phyloP scores from a whole-genome alignment of 805 yeast species.

The Ogataea henricii region DNA sequence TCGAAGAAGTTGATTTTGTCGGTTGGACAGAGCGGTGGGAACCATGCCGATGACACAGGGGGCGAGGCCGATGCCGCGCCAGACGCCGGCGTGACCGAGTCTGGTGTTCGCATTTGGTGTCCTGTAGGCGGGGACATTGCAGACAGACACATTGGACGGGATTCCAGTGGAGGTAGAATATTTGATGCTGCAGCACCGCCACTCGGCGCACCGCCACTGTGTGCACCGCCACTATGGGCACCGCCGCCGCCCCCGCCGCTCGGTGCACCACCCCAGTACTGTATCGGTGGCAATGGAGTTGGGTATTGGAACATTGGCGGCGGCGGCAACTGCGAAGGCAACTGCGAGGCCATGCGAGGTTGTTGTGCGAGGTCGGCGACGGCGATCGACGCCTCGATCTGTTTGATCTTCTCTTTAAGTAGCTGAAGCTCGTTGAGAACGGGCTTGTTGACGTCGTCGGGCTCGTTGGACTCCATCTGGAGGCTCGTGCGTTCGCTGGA shows the following conservation, averaged over 20 bases:
- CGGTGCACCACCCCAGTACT: conserved; percentile 15
- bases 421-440: conserved; percentile 35
- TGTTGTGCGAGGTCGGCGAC: conserved; percentile 32
- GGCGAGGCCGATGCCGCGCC: background rate
- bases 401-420: conserved; percentile 44
- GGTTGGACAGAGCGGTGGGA: conserved; percentile 27
- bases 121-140: background rate
- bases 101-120: background rate
- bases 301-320: conserved; percentile 14
- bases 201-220: background rate
- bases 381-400: conserved; percentile 47
- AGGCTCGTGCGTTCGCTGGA: conserved; percentile 31
- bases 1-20: conserved; percentile 45
- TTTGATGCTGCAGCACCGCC: background rate
- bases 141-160: background rate
- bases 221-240: background rate
- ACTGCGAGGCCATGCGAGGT: conserved; percentile 7
- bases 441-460: conserved; percentile 16
- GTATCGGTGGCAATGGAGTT: conserved; percentile 27
- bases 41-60: background rate
- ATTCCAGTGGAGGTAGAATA: background rate
- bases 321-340: conserved; percentile 15
- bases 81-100: background rate
- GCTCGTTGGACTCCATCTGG: conserved; percentile 10
- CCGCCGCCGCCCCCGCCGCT: background rate